Conservation (phyloP, 75 land plant species). For the Gnetum montanum region DNA sequence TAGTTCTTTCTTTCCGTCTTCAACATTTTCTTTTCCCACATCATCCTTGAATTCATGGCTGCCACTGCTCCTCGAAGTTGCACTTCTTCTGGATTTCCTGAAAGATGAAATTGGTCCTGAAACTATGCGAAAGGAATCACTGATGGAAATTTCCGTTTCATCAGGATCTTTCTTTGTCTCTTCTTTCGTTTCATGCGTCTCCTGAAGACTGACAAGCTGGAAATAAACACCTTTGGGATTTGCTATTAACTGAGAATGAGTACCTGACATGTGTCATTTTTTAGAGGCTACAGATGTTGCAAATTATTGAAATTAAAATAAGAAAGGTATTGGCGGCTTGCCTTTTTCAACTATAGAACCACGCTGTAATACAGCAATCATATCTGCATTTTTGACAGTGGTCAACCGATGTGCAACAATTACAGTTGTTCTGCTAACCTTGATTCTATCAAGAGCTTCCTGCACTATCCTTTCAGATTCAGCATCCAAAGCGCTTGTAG, state of each 20-base stretch:
- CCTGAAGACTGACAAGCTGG: slow-evolving; percentile 18
- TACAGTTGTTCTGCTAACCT: slow-evolving; percentile 55
- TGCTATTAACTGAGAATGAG: slow-evolving; percentile 44
- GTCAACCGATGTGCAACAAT: slow-evolving; percentile 76
- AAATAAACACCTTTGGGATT: slow-evolving; percentile 56
- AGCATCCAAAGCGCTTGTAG: slow-evolving; percentile 75
- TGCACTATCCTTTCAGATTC: slow-evolving; percentile 68
- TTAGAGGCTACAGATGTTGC: no score
- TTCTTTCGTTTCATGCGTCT: not conserved
- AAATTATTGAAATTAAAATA: no score
- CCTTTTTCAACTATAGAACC: slow-evolving; percentile 59
- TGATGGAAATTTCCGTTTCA: no score
- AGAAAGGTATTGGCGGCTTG: no score
- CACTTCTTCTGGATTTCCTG: no score
- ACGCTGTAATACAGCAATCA: slow-evolving; percentile 55
- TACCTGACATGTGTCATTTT: no score
- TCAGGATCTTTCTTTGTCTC: slow-evolving; percentile 2
- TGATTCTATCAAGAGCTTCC: slow-evolving; percentile 54
- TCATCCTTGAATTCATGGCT: no score
- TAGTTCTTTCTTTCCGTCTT: no score
- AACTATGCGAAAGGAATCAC: no score
- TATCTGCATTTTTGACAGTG: slow-evolving; percentile 56
- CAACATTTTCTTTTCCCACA: no score
- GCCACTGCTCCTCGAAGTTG: no score
- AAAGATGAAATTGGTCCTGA: no score